phyloP scores from a whole-genome alignment of 1,284 basidiomycete genomes.

The Pseudozyma flocculosa region DNA sequence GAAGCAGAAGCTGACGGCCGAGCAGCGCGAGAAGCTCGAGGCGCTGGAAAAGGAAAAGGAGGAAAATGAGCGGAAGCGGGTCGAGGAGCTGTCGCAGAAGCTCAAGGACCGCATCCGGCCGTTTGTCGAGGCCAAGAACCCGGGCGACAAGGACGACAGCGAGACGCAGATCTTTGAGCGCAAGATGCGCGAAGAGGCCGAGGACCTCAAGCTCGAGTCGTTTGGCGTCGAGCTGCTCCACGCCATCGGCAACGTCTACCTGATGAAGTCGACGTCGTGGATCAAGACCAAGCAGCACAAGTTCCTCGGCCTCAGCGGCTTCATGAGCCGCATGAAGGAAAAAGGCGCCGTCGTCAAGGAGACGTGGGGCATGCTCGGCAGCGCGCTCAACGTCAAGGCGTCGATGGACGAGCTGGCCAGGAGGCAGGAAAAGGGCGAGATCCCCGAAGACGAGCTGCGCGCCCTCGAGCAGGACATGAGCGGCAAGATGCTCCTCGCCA shows the following conservation, averaged over 20 bases:
- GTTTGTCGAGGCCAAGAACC: constrained; percentile 68
- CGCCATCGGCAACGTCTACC: constrained; percentile 70
- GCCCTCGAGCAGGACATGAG: constrained; percentile 91
- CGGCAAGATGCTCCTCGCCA: constrained; percentile 66
- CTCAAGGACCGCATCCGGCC: constrained; percentile 57
- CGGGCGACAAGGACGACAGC: constrained; percentile 79
- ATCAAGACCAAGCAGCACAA: constrained; percentile 70
- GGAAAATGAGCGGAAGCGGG: constrained; percentile 52
- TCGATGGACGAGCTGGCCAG: constrained; percentile 83
- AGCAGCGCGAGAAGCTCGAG: constrained; percentile 65
- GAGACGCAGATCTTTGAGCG: constrained; percentile 69
- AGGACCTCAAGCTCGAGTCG: constrained; percentile 95
- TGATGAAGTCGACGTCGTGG: constrained; percentile 87
- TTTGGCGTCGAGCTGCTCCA: constrained; percentile 86
- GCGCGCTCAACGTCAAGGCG: constrained; percentile 65
- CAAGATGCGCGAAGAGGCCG: constrained; percentile 80
- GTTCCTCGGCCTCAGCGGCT: constrained; percentile 82
- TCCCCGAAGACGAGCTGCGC: constrained; percentile 70
- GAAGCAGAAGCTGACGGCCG: constrained; percentile 68
- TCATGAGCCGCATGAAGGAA: constrained; percentile 92
- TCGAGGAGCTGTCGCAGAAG: constrained; percentile 52
- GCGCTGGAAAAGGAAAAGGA: constrained; percentile 57
- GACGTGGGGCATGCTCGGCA: constrained; percentile 58
- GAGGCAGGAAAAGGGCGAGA: constrained; percentile 81
- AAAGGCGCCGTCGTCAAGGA: constrained; percentile 72